Percentiles rank a stretch among this genome's conserved stretches.
These are phyloP conservation scores for Aspergillus piperis DNA, from an alignment of 2,329 filamentous ascomycete species.

Conservation along the genomic window DNA sequence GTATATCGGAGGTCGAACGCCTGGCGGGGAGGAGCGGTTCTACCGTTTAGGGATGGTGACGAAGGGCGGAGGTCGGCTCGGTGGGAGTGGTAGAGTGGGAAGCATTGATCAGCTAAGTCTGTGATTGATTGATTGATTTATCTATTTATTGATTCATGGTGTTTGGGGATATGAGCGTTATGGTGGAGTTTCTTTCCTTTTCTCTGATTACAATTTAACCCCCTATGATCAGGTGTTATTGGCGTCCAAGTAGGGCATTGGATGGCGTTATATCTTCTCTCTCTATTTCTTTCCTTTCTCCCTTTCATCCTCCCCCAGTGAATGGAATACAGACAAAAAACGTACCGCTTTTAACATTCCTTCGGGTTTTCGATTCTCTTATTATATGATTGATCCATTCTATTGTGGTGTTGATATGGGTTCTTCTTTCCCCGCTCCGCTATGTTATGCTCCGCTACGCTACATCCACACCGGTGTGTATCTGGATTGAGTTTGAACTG, in stretches of 20 bases:
- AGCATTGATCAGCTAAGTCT: conserved; percentile 54
- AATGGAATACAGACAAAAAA: neutral
- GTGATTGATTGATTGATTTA: conserved; percentile 27
- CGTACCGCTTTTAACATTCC: neutral
- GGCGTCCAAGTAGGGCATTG: conserved; percentile 6
- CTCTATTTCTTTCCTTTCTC: neutral
- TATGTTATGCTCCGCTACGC: neutral
- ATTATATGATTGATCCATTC: neutral
- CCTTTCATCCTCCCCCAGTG: neutral
- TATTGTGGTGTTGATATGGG: neutral
- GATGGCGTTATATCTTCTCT: neutral
- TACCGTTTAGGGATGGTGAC: conserved; percentile 52
- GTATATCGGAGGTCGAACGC: conserved; percentile 53
- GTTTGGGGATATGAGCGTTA: neutral
- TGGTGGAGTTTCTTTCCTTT: neutral
- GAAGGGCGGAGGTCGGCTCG: conserved; percentile 44
- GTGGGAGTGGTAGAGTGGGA: conserved; percentile 45
- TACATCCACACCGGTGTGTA: too few relatives aligned
- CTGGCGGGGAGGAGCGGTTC: conserved; percentile 51
- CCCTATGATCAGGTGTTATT: neutral
- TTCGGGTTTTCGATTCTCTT: too few relatives aligned
- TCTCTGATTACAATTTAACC: neutral
- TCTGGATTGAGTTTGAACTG: too few relatives aligned
- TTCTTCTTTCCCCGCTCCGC: neutral
- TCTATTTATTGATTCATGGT: neutral